These are phyloP conservation scores for Kodamaea restingae DNA, from an alignment of 805 yeast species.

Conservation along the genomic window DNA sequence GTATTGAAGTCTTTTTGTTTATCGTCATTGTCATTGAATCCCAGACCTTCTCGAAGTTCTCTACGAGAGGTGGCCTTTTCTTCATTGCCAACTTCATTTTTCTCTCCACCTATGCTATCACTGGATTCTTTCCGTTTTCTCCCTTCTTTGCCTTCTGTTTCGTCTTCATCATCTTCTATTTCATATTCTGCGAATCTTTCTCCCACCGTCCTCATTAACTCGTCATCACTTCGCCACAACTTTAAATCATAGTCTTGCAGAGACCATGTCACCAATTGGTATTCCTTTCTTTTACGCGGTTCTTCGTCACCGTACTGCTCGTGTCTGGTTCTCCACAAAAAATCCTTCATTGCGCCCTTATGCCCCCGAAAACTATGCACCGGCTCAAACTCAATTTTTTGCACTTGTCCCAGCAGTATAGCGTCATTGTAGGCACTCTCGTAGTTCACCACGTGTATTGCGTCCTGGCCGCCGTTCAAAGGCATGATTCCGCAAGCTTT, in stretches of 20 bases:
- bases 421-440: conserved; percentile 33
- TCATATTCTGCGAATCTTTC: conserved; percentile 6
- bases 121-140: too few species aligned
- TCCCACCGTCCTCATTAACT: conserved; percentile 32
- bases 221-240: conserved; percentile 64
- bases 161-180: too few species aligned
- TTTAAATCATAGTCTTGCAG: conserved; percentile 74
- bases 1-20: too few species aligned
- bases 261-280: conserved; percentile 91
- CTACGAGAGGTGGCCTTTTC: too few species aligned
- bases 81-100: too few species aligned
- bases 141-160: too few species aligned
- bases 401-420: conserved; percentile 22
- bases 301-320: conserved; percentile 43
- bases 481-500: conserved; percentile 86
- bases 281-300: conserved; percentile 54
- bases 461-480: conserved; percentile 74
- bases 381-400: conserved; percentile 17
- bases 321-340: conserved; percentile 69
- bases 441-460: conserved; percentile 52
- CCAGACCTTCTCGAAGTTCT: too few species aligned
- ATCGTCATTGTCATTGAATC: too few species aligned
- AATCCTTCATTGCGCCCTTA: conserved; percentile 78
- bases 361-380: conserved; percentile 73
- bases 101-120: too few species aligned